phyloP scores from a whole-genome alignment of 352 stramenopile genomes.

The Pythium vanterpoolii region DNA sequence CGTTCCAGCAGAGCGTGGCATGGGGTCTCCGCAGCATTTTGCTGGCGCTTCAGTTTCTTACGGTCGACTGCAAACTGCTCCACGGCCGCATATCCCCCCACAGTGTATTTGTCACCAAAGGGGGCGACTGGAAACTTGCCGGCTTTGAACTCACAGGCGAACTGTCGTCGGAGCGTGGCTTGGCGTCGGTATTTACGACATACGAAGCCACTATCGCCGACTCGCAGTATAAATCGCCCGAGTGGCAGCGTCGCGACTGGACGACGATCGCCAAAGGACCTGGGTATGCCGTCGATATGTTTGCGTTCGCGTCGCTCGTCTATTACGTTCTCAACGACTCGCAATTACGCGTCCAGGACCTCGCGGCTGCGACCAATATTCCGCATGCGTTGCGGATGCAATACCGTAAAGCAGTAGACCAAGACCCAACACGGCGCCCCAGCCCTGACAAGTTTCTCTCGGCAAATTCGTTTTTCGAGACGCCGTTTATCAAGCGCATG shows the following conservation, averaged over 20 bases:
- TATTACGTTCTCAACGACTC: conserved; percentile 80
- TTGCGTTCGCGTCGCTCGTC: conserved; percentile 70
- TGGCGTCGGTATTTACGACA: conserved; percentile 60
- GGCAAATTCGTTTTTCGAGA: conserved; percentile 91
- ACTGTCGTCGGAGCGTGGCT: conserved; percentile 21
- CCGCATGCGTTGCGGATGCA: conserved; percentile 58
- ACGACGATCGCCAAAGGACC: conserved; percentile 47
- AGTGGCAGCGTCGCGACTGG: conserved; percentile 83
- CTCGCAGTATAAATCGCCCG: conserved; percentile 79
- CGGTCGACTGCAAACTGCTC: conserved; percentile 91
- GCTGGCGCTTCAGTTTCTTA: conserved; percentile 92
- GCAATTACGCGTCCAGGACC: conserved; percentile 49
- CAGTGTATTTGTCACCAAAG: conserved; percentile 94
- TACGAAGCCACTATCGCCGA: conserved; percentile 81
- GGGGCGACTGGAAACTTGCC: conserved; percentile 95
- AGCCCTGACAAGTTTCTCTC: conserved; percentile 85
- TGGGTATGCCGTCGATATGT: conserved; percentile 67
- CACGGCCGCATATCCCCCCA: conserved; percentile 89
- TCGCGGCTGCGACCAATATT: conserved; percentile 63
- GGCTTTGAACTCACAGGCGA: conserved; percentile 91
- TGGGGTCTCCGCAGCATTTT: conserved; percentile 94
- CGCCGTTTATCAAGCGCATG: conserved; percentile 92
- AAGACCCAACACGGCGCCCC: conserved; percentile 54
- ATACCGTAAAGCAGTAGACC: conserved; percentile 84
- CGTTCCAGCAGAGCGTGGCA: conserved; percentile 84